Evolutionary conservation across 176 grass and related monocot species (phyloP).

Genomic region (Ampelocalamus luodianensis): DNA sequence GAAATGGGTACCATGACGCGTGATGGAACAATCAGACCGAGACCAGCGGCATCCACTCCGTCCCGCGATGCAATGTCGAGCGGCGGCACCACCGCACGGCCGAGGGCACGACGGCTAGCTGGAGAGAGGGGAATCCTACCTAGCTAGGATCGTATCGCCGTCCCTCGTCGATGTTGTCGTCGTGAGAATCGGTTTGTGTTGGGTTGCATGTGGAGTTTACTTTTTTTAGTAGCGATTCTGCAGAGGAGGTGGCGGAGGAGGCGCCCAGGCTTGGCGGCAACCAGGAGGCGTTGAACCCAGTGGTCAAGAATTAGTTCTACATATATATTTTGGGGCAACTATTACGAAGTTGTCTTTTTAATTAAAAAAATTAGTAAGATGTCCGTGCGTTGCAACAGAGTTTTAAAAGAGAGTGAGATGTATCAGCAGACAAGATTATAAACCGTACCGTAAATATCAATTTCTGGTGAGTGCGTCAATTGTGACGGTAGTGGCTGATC

Average conservation of each 20-base stretch:
- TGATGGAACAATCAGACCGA: neutral
- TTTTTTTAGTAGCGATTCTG: constrained; percentile 21
- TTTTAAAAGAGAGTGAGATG: no score
- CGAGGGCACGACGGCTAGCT: neutral
- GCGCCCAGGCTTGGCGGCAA: neutral
- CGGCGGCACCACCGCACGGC: neutral
- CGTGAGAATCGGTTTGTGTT: neutral
- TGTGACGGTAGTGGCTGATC: no score
- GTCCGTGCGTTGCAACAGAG: no score
- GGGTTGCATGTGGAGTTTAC: constrained; percentile 16
- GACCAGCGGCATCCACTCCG: neutral
- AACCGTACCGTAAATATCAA: no score
- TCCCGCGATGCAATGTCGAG: neutral
- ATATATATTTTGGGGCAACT: no score
- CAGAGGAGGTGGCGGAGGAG: neutral
- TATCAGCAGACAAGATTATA: no score
- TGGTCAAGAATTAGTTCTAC: neutral
- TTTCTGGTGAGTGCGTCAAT: no score
- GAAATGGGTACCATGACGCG: neutral
- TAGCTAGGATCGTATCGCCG: neutral
- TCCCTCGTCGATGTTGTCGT: neutral
- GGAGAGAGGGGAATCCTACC: neutral
- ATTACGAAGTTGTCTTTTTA: no score
- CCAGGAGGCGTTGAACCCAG: neutral
- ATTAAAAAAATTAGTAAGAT: no score